Conservation (phyloP, 2,329 filamentous ascomycete species). For the Huntiella decipiens region DNA sequence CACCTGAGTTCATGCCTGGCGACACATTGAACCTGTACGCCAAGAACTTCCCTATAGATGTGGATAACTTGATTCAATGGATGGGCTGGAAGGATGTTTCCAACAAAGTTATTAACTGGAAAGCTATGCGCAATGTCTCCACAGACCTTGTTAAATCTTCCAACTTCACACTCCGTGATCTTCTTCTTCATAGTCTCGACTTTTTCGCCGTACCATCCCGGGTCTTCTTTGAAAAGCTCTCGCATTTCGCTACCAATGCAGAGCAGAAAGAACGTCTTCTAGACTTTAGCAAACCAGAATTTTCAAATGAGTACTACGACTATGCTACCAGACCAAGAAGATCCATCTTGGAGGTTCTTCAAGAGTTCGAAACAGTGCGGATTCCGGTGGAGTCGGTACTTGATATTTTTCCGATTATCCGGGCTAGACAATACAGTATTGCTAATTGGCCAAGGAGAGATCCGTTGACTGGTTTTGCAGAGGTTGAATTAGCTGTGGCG, state of each 20-base stretch:
- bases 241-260: slow-evolving; percentile 51
- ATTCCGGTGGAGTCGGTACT: slow-evolving; percentile 58
- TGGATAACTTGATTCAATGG: slow-evolving; percentile 54
- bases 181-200: slow-evolving; percentile 71
- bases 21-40: slow-evolving; percentile 69
- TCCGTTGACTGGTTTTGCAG: slow-evolving; percentile 22
- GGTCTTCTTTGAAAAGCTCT: slow-evolving; percentile 63
- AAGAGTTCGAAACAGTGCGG: slow-evolving; percentile 71
- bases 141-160: slow-evolving; percentile 3
- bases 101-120: slow-evolving; percentile 39
- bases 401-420: slow-evolving; percentile 59
- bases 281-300: slow-evolving; percentile 64
- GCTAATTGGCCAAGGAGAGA: slow-evolving; percentile 31
- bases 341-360: slow-evolving; percentile 78
- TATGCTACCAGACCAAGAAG: slow-evolving; percentile 82
- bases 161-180: slow-evolving; percentile 43
- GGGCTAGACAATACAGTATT: slow-evolving; percentile 88
- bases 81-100: slow-evolving; percentile 64
- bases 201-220: slow-evolving; percentile 77
- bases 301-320: slow-evolving; percentile 83
- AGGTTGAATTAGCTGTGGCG: slow-evolving; percentile 52
- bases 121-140: slow-evolving; percentile 2
- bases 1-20: slow-evolving; percentile 40
- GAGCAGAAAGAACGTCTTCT: slow-evolving; percentile 64
- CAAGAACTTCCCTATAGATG: slow-evolving; percentile 69